Evolutionary conservation across 495 filamentous ascomycete genomes (phyloP).

Genomic region (Trichoderma orchidacearum): DNA sequence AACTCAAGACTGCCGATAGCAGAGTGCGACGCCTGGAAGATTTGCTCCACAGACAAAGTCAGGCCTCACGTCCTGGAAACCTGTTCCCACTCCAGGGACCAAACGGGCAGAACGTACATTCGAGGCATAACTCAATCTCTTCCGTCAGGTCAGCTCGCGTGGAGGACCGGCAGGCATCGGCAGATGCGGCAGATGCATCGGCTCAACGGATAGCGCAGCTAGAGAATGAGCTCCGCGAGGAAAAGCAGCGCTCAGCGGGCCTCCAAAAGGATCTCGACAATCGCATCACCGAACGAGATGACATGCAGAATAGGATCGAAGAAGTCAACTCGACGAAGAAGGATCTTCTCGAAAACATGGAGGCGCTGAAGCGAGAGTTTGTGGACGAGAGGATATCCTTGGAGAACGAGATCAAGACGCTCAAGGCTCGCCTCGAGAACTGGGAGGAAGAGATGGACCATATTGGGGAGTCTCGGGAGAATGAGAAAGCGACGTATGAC

Average conservation of each 20-base stretch:
- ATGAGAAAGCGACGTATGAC: conserved; percentile 56
- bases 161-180: neutral
- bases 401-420: conserved; percentile 60
- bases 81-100: conserved; percentile 38
- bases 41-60: conserved; percentile 74
- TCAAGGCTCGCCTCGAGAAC: conserved; percentile 68
- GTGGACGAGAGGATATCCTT: conserved; percentile 67
- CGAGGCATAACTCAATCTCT: conserved; percentile 25
- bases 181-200: conserved; percentile 22
- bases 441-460: conserved; percentile 82
- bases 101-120: conserved; percentile 17
- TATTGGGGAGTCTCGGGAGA: conserved; percentile 65
- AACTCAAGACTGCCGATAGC: conserved; percentile 77
- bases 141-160: conserved; percentile 21
- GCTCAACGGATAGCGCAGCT: conserved; percentile 53
- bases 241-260: conserved; percentile 34
- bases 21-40: conserved; percentile 88
- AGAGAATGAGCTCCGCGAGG: conserved; percentile 59
- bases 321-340: conserved; percentile 84
- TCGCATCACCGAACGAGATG: conserved; percentile 43
- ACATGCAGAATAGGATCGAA: conserved; percentile 57
- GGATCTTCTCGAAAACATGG: conserved; percentile 88
- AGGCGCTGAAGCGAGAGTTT: conserved; percentile 81
- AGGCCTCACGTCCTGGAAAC: conserved; percentile 56
- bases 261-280: conserved; percentile 49